Conservation (phyloP, 495 filamentous ascomycete species). For the Xylaria curta region DNA sequence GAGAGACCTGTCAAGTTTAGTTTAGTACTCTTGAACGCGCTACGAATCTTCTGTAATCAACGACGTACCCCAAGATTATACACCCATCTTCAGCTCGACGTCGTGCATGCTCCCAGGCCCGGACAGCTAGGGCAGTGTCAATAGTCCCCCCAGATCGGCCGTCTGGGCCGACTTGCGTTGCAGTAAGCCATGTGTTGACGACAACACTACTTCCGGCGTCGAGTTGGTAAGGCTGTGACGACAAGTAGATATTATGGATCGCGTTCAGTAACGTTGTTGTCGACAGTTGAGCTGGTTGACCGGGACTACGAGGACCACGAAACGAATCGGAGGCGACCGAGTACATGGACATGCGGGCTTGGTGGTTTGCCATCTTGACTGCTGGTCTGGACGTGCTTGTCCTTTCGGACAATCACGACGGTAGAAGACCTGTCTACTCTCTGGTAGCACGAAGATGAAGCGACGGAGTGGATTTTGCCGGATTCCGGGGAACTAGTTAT, state of each 20-base stretch:
- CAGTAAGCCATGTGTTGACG: conserved; percentile 93
- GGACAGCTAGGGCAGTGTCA: conserved; percentile 76
- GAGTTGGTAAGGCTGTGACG: conserved; percentile 77
- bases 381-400: conserved; percentile 37
- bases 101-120: conserved; percentile 97
- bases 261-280: conserved; percentile 92
- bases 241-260: conserved; percentile 87
- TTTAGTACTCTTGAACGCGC: conserved; percentile 35
- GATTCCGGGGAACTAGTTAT: not conserved
- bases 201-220: conserved; percentile 93
- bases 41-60: not conserved
- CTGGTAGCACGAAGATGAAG: not conserved
- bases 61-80: conserved; percentile 78
- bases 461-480: not conserved
- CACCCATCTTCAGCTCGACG: conserved; percentile 95
- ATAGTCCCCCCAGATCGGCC: conserved; percentile 76
- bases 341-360: conserved; percentile 82
- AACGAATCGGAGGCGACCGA: conserved; percentile 73
- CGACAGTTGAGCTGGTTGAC: conserved; percentile 80
- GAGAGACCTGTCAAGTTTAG: conserved; percentile 66
- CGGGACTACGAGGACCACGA: conserved; percentile 62
- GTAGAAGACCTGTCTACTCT: conserved; percentile 1
- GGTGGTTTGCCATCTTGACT: conserved; percentile 68
- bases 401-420: conserved; percentile 48
- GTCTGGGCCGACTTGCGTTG: conserved; percentile 67